Percentiles rank a stretch among this genome's conserved stretches.
Evolutionary conservation across 495 filamentous ascomycete genomes (phyloP).

Genomic region (Neurospora intermedia): DNA sequence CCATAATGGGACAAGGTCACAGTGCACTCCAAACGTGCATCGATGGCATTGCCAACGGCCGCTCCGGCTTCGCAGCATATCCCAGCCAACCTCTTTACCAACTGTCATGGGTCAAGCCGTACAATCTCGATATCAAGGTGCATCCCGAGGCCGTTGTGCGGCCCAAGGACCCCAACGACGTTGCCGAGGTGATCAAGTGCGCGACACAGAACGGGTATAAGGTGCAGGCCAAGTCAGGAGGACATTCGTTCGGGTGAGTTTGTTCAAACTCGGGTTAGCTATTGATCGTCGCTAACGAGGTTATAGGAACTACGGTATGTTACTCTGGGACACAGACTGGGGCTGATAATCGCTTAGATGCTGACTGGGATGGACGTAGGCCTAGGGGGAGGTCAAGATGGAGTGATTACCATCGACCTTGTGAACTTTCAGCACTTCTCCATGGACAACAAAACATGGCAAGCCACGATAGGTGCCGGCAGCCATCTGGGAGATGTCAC

Average conservation of each 20-base stretch:
- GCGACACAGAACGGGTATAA: constrained; percentile 42
- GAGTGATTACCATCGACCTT: constrained; percentile 48
- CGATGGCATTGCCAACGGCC: constrained; percentile 28
- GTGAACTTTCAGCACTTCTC: constrained; percentile 41
- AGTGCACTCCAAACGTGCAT: constrained; percentile 30
- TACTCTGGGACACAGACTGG: not conserved
- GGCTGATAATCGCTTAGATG: constrained; percentile 8
- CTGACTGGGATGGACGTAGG: constrained; percentile 19
- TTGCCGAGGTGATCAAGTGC: constrained; percentile 50
- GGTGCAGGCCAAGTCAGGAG: constrained; percentile 61
- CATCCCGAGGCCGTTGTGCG: constrained; percentile 52
- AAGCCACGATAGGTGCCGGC: constrained; percentile 58
- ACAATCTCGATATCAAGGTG: constrained; percentile 54
- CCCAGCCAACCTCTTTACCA: constrained; percentile 30
- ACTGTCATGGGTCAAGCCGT: constrained; percentile 37
- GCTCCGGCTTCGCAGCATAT: constrained; percentile 30
- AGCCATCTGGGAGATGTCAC: constrained; percentile 51
- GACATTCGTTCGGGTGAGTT: constrained; percentile 55
- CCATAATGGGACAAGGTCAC: constrained; percentile 17
- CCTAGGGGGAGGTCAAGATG: constrained; percentile 43
- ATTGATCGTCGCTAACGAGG: constrained; percentile 8
- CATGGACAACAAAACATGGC: constrained; percentile 42
- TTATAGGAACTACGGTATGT: constrained; percentile 25
- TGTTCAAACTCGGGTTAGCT: too few species aligned
- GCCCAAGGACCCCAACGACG: constrained; percentile 45